Percentiles rank a stretch among this genome's conserved stretches.
phyloP scores from a whole-genome alignment of 257 asterid species.

The Avicennia marina region DNA sequence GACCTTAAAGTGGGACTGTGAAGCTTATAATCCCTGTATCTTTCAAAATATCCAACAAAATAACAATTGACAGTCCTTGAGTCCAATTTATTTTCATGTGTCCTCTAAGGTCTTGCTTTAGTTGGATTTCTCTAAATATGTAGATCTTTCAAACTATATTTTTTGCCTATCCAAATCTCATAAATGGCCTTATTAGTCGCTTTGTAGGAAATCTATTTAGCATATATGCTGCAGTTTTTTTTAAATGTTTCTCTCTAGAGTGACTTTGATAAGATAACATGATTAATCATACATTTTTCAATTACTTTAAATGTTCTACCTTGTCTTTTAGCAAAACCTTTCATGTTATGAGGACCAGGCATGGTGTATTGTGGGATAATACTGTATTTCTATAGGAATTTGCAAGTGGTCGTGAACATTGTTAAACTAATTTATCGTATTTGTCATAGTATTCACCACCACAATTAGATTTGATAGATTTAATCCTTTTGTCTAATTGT shows the following conservation, averaged over 20 bases:
- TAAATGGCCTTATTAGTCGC: not conserved
- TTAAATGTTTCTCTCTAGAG: not conserved
- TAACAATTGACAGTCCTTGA: not conserved
- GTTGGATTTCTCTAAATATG: no score
- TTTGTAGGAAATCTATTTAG: not conserved
- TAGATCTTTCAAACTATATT: not conserved
- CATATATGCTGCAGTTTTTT: not conserved
- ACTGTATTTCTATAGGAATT: not conserved
- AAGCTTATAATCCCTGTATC: not conserved
- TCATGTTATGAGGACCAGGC: not conserved
- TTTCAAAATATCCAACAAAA: not conserved
- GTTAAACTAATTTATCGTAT: not conserved
- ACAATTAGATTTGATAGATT: not conserved
- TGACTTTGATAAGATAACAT: not conserved
- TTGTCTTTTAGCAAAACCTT: not conserved
- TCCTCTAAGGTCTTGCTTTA: not conserved
- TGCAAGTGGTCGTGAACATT: not conserved
- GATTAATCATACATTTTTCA: not conserved
- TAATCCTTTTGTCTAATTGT: not conserved
- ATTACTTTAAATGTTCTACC: not conserved
- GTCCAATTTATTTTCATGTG: not conserved
- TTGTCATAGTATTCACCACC: not conserved
- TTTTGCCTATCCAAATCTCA: not conserved
- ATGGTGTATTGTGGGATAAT: not conserved
- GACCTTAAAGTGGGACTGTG: not conserved